Evolutionary conservation across 2,329 filamentous ascomycete species (phyloP), one percentile per base, ranked within the genome.

Genomic region (Hyphodiscus sp.): DNA sequence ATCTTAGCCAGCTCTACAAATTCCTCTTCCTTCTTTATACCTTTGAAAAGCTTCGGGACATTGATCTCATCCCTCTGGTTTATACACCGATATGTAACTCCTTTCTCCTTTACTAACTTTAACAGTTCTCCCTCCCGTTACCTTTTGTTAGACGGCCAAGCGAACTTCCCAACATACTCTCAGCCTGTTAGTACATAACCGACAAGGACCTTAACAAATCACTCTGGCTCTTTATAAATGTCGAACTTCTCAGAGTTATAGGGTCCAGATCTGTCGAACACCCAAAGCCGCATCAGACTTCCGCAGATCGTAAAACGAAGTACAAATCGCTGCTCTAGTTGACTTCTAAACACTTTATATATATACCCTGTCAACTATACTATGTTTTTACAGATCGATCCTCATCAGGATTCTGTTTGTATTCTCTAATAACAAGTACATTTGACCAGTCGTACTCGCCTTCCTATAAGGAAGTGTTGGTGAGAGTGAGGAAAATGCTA

Each of bases 261-360:
- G 3, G 52, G 51, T 10, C 67, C 64, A 45, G 64, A 71, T 54
- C 64, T 62, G 54, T 70, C 64, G 51, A 68, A 68, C 10, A 70
- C 59, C 65, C 59, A 70, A 15, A 60, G 54, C 50, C 65, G 60
- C 29, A 33, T 33, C 20, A 67, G 13, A 13, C 29, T 33, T 33
- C 29, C 13, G 29, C 29, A 33, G 29, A 33, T 33, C 13, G 29
- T 33, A 60, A 70, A 69, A 16, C 58, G 51, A 58, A 64, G 64
- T 9, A 70, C 51, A 51, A 67, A 69, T 56, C 61, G 58, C 18
- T 62, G 63, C 7, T 62, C 65, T 20, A 61, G 65, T 61, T 70
- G 62, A 54, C 50, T 56, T 55, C 58, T 47, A 59, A 69, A 69
- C 16, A 68, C 56, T 10, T 69, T 51, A 7, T 52, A 57, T 38